Base-by-base conservation (phyloP, 345 rosid species). In the Gossypioides kirkii region DNA sequence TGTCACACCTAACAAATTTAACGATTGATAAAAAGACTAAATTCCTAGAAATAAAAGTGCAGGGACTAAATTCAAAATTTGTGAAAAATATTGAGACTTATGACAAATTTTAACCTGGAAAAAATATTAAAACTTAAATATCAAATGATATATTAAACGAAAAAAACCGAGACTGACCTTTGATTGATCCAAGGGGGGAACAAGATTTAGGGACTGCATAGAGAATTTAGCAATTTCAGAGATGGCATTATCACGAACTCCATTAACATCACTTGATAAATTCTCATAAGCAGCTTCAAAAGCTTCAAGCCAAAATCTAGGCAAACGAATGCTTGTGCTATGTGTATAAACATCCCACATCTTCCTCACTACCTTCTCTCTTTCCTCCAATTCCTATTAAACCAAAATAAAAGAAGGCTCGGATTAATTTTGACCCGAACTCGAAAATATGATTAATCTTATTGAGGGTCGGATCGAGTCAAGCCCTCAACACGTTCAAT, bases 321-420 rank as follows among this genome's bases (percentile, higher is more conserved):
- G 88, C 76, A 93, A 69, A 28, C 78, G 85, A 36, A 66, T 78
- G 8, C 78, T 84, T 0, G 82, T 76, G 75, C 91, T 80, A 0
- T 89, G 93, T 17, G 84, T 84, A 74, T 91, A 91, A 61, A 86
- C 84, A 66, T 89, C 88, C 97, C 98, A 89, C 97, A 89, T 86
- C 46, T 74, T 87, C 84, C 78, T 84, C 84, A 89, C 98, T 70
- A 79, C 75, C 71, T 87, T 87, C 90, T 87, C 90, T 22, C 89
- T 85, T 70, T 93, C 91, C 76, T 89, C 97, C 70, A 93, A 82
- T 78, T 88, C 94, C 97, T 91, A 25, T 32, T 0, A 8, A 4
- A 5, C 55, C 12, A 23, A 45, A 26, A 10, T 11, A 0, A 28
- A 32, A 32, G 38, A 1, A 32, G 38, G 38, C 6, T 5, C 6